Evolutionary conservation across 805 yeast species (phyloP), one percentile per base, ranked within the genome.

Genomic region (Metschnikowia hibisci): DNA sequence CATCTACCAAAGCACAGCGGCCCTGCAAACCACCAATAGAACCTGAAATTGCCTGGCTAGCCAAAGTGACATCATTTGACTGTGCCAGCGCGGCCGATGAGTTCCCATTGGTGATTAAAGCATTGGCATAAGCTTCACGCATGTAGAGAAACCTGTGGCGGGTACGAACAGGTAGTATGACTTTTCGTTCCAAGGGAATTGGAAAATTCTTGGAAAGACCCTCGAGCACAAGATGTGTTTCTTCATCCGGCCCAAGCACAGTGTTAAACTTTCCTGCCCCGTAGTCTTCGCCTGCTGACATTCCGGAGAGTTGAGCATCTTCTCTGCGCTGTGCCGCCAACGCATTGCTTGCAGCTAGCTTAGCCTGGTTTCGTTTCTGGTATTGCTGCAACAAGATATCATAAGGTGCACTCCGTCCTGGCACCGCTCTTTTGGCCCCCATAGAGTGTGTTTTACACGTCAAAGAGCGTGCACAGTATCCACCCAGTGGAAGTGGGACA

Each of bases 371-470:
- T 55, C 87, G 80, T 55, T 89, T 82, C 67, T 93, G 99, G 59
- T 91, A 90, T 13, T 88, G 90, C 15, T 90, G 88, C 43, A 93
- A 70, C 41, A 93, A 69, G 23, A 80, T 81, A 62, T 93, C 99
- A 65, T 89, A 93, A 0, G 96, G 89, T 6, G 93, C 90, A 28
- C 95, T 82, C 55, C 99, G 76, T 9, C 99, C 99, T 13, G 80
- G 81, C 15, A 93, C 99, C 0, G 96, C 90, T 54, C 99, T 78
- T 57, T 93, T 93, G 22, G 97, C 96, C 27, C 97, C 97, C 96
- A 93, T 90, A 1, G 98, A 87, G 64, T 93, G 99, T 0, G 97
- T 89, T 61, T 93, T 93, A 74, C 99, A 93, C 0, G 99, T 93
- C 47, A 93, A 71, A 0, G 97, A 89, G 39, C 99, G 76, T 4